A percentile compares a stretch with the other conserved stretches of the same genome.
phyloP scores from a whole-genome alignment of 441 rosid species.

The Daphne laureola region DNA sequence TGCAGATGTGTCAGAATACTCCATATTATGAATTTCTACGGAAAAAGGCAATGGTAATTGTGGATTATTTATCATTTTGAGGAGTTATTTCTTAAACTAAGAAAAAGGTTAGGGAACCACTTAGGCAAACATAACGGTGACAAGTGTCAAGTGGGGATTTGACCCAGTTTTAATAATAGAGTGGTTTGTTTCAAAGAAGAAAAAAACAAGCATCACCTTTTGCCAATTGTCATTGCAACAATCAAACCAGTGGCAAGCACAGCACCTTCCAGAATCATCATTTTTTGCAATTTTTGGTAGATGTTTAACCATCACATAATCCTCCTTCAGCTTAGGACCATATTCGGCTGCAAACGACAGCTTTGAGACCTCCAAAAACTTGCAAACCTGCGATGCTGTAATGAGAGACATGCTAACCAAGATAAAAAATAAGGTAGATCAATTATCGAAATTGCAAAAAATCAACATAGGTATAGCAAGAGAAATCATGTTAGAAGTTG shows the following conservation, averaged over 20 bases:
- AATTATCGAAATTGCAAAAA: conserved; percentile 9
- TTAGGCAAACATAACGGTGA: no score
- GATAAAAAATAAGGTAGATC: conserved; percentile 10
- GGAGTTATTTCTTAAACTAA: no score
- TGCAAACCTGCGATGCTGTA: conserved; percentile 73
- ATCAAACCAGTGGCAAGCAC: conserved; percentile 66
- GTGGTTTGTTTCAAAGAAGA: no score
- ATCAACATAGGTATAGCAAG: no score
- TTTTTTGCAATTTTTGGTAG: conserved; percentile 59
- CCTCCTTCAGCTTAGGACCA: conserved; percentile 98
- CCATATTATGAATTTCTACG: no score
- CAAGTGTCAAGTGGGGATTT: no score
- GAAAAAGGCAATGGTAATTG: no score
- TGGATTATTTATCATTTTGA: no score
- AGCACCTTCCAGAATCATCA: conserved; percentile 64
- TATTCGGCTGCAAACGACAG: conserved; percentile 92
- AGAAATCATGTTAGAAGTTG: no score
- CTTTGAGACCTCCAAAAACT: conserved; percentile 95
- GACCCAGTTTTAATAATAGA: no score
- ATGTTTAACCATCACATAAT: conserved; percentile 87
- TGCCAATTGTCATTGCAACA: conserved; percentile 99
- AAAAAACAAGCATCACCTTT: conserved; percentile 48
- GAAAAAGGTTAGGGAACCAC: no score
- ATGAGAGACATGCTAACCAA: conserved; percentile 21
- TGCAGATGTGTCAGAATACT: no score